A percentile compares a stretch with the other conserved stretches of the same genome.
Conservation (phyloP, 306 rosid genomes). For the Lithocarpus polystachyus region DNA sequence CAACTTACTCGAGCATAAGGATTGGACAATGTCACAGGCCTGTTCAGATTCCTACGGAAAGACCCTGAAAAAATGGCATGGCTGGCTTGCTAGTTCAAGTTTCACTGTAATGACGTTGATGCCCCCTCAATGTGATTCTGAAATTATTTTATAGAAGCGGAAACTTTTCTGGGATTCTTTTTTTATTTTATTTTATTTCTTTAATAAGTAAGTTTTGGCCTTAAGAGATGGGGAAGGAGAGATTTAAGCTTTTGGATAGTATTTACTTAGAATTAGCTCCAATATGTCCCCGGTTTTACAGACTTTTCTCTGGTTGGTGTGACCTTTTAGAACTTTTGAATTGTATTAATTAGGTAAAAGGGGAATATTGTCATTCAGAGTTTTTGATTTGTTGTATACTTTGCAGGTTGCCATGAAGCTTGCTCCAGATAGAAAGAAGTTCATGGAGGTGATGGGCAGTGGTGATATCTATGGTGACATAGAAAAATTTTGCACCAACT, state of each 20-base stretch:
- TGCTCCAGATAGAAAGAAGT: constrained; percentile 96
- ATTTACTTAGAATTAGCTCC: background rate
- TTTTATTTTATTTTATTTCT: too few species aligned
- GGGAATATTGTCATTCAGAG: background rate
- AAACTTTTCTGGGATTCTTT: background rate
- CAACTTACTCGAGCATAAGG: constrained; percentile 75
- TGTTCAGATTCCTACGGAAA: constrained; percentile 84
- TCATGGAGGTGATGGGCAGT: constrained; percentile 83
- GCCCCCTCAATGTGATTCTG: constrained; percentile 18
- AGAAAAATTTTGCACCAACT: constrained; percentile 58
- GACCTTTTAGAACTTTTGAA: background rate
- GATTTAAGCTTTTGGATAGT: too few species aligned
- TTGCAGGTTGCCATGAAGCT: constrained; percentile 93
- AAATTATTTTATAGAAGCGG: constrained; percentile 12
- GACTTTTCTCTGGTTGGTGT: background rate
- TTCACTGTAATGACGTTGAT: constrained; percentile 68
- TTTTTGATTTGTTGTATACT: constrained; percentile 10
- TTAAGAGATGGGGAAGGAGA: too few species aligned
- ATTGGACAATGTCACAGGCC: constrained; percentile 93
- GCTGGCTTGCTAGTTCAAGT: constrained; percentile 96
- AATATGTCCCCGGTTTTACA: background rate
- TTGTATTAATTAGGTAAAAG: background rate
- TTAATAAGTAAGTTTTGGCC: too few species aligned
- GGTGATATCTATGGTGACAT: constrained; percentile 71
- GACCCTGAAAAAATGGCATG: constrained; percentile 95